Evolutionary conservation across 257 asterid genomes (phyloP), one percentile per base, ranked within the genome.

Genomic region (Solanum ahanhuiri): DNA sequence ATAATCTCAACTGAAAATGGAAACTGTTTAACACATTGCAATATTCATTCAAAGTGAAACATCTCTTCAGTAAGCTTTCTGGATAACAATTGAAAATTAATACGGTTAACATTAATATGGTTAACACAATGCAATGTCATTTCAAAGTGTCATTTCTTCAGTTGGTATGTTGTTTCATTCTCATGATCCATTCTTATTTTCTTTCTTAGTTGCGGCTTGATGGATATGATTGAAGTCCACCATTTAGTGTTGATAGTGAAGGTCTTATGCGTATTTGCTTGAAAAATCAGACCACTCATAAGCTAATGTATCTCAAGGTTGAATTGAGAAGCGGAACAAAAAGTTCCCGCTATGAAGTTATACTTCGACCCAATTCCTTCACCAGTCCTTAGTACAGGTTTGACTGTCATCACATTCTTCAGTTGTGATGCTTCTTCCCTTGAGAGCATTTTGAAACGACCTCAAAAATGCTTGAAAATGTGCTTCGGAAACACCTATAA

Each of bases 321-420:
- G 95, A 92, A 93, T 98, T 96, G 85, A 92, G 98, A 90, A 96
- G 98, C 69, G 98, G 98, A 84, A 91, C 96, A 45, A 93, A 93
- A 92, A 90, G 91, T 77, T 95, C 96, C 17, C 93, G 91, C 88
- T 92, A 90, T 89, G 98, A 96, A 90, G 97, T 94, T 84, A 90
- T 96, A 89, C 89, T 96, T 90, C 98, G 98, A 33, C 98, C 98
- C 58, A 87, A 85, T 88, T 92, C 96, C 43, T 92, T 92, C 85
- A 89, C 99, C 34, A 95, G 98, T 89, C 98, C 99, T 90, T 37
- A 37, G 41, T 96, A 93, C 96, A 96, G 99, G 99, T 96, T 84
- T 41, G 86, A 86, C 88, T 86, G 76, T 86, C 71, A 82, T 84
- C 67, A 76, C 63, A 41, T 76, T 6, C 83, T 14, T 76, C 14